These are phyloP conservation scores for Xylaria palmicola DNA, from an alignment of 495 filamentous ascomycete genomes.

Conservation along the genomic window DNA sequence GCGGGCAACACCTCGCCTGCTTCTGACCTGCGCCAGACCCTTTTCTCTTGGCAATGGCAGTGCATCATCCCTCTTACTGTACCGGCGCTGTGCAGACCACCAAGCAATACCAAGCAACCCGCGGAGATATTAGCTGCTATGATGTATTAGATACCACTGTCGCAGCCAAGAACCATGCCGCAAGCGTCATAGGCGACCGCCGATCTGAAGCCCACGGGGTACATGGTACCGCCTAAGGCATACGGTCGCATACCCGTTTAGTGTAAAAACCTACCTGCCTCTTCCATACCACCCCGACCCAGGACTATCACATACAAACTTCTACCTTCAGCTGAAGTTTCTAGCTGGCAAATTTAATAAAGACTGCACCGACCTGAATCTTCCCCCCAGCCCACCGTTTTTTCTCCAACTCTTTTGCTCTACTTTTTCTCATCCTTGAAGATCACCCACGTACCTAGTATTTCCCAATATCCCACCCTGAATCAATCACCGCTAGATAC, in stretches of 20 bases:
- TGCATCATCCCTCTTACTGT: conserved; percentile 11
- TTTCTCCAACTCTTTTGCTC: not conserved
- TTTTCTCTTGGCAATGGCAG: too few species aligned
- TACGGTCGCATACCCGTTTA: too few species aligned
- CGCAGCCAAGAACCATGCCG: not conserved
- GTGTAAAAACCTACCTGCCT: not conserved
- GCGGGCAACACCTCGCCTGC: too few species aligned
- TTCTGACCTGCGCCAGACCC: too few species aligned
- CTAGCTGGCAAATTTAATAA: not conserved
- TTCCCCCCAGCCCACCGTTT: not conserved
- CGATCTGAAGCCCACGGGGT: not conserved
- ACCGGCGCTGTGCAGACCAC: too few species aligned
- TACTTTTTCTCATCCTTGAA: not conserved
- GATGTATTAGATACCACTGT: not conserved
- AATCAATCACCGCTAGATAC: not conserved
- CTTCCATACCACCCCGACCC: not conserved
- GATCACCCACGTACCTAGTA: not conserved
- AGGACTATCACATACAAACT: too few species aligned
- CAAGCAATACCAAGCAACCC: too few species aligned
- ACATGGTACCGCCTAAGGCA: too few species aligned
- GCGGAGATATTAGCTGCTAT: too few species aligned
- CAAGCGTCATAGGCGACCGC: conserved; percentile 9
- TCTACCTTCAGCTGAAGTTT: not conserved
- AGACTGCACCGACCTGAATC: not conserved
- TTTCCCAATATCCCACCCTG: not conserved